Conservation (phyloP, 106 monocot genomes). For the Narthecium ossifragum region DNA sequence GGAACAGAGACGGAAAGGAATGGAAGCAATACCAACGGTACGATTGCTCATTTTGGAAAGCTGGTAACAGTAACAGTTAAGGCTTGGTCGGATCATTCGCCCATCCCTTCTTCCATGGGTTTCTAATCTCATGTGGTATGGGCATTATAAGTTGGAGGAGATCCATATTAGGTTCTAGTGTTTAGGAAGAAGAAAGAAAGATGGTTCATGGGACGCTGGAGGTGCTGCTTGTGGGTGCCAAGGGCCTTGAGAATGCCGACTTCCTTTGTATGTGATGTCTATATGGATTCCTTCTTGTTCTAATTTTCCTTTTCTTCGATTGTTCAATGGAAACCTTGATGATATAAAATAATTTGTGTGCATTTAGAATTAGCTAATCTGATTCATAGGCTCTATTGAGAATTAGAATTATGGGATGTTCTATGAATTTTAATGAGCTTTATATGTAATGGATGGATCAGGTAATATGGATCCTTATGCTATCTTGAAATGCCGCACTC, state of each 20-base stretch:
- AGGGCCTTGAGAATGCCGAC: slow-evolving; percentile 55
- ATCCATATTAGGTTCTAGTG: too few species aligned
- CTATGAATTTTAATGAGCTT: neutral
- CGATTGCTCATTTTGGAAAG: too few species aligned
- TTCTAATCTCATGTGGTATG: too few species aligned
- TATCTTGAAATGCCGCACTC: slow-evolving; percentile 34
- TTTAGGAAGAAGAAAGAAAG: neutral
- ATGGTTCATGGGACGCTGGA: slow-evolving; percentile 13
- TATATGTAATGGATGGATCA: neutral
- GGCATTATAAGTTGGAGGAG: too few species aligned
- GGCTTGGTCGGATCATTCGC: too few species aligned
- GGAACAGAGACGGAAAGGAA: too few species aligned
- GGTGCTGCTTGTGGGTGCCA: slow-evolving; percentile 16
- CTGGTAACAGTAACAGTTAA: too few species aligned
- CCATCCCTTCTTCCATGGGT: too few species aligned
- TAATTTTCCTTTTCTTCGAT: neutral
- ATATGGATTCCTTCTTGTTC: neutral
- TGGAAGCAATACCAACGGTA: too few species aligned
- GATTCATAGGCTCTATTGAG: neutral
- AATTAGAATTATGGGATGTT: neutral
- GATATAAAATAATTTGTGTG: too few species aligned
- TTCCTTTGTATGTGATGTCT: slow-evolving; percentile 29
- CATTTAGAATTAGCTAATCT: too few species aligned
- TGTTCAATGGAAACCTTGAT: neutral
- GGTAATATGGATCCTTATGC: slow-evolving; percentile 56